phyloP scores from a whole-genome alignment of 305 asterid species.

The Withania somnifera region DNA sequence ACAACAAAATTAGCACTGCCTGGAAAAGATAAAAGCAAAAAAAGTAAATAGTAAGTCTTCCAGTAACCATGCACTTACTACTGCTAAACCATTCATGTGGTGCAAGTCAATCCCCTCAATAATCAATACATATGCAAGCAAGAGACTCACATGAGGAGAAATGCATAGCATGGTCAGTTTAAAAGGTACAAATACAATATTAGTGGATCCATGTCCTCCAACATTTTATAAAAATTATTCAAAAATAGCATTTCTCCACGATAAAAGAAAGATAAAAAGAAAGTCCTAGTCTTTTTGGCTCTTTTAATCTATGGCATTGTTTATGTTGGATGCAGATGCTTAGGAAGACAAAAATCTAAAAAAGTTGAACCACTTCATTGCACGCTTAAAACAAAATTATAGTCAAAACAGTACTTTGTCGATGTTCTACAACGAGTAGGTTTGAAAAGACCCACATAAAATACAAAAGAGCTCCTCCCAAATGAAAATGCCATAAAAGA shows the following conservation, averaged over 20 bases:
- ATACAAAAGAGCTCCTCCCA: background rate
- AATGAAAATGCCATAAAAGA: background rate
- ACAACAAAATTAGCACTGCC: constrained; percentile 52
- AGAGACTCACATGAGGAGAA: constrained; percentile 5
- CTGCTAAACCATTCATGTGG: background rate
- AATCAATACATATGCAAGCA: background rate
- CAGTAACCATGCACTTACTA: background rate
- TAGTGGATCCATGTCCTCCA: background rate
- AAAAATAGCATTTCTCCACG: background rate
- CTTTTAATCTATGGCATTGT: background rate
- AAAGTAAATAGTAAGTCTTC: background rate
- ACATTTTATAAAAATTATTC: background rate
- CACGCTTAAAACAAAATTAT: background rate
- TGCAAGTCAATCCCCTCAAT: background rate
- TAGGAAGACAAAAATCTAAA: background rate
- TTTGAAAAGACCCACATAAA: background rate
- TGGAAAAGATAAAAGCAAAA: constrained; percentile 21
- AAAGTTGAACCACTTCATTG: background rate
- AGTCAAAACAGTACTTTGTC: background rate
- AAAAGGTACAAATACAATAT: background rate
- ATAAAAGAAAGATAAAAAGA: background rate
- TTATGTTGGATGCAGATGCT: background rate
- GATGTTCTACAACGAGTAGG: background rate
- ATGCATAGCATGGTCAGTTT: background rate
- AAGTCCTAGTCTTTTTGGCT: background rate